Base-by-base conservation (phyloP, 2,329 filamentous ascomycete species). In the Sporothrix sp. region DNA sequence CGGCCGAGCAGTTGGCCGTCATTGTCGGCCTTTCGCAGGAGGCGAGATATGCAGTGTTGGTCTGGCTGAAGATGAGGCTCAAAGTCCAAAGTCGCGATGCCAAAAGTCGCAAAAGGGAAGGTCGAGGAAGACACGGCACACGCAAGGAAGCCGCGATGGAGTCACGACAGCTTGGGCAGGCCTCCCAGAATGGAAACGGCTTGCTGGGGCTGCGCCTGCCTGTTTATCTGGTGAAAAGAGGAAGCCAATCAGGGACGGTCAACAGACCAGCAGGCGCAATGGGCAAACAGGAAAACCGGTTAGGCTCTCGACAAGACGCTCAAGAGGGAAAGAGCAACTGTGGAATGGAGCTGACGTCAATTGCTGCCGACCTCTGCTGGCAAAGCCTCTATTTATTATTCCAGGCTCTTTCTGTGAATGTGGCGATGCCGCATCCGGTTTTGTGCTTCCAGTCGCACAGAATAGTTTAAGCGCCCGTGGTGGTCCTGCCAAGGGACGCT, bases 1-100 rank as follows among this genome's bases (percentile, higher is more conserved):
- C 65, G 48, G 62, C 57, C 11, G 65, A 68, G 58, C 72, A 76
- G 53, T 69, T 69, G 18, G 53, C 60, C 51, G 53, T 57, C 36
- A 39, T 48, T 5, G 45, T n/a, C 25, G 35, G 6, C 8, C 23
- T n/a, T n/a, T n/a, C n/a, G n/a, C n/a, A n/a, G n/a, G n/a, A n/a
- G n/a, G n/a, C n/a, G n/a, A n/a, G n/a, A n/a, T n/a, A n/a, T n/a
- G n/a, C n/a, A n/a, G n/a, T n/a, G n/a, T n/a, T n/a, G n/a, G n/a
- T n/a, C n/a, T n/a, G n/a, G n/a, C n/a, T n/a, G n/a, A n/a, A n/a
- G n/a, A n/a, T n/a, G n/a, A n/a, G n/a, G n/a, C n/a, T n/a, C n/a
- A n/a, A n/a, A n/a, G n/a, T n/a, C n/a, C n/a, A n/a, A 27, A 10
- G 9, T 18, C 9, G 39, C 13, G 10, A 10, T 18, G 7, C n/a